Evolutionary conservation across 768 basidiomycete genomes (phyloP), one percentile per base, ranked within the genome.

Genomic region (Amanita rubescens): DNA sequence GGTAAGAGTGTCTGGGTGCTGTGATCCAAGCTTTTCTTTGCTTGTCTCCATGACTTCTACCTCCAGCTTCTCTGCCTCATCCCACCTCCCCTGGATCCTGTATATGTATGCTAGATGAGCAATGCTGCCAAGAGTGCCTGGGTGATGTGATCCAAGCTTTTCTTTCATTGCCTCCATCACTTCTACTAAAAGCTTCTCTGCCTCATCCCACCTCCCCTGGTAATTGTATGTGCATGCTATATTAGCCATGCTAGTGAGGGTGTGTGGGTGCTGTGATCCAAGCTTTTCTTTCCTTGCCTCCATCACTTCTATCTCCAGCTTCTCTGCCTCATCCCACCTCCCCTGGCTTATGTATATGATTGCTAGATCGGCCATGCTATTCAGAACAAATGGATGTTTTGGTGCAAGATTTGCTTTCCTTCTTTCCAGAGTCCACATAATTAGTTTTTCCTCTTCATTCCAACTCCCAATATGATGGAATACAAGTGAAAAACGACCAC

Each of bases 261-360:
- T 61, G 34, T 59, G 32, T 34, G 49, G 55, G 35, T 60, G 55
- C 5, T 60, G 27, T n/a, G 22, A 12, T 17, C 59, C 59, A 35
- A 60, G 19, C n/a, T 3, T 39, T 39, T n/a, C 38, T 17, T 39
- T 39, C 15, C 19, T 14, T 8, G 14, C 38, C 38, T 39, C 38
- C 17, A 39, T 19, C 0, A 39, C 38, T 17, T 39, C 7, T n/a
- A 39, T 17, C 19, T 9, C 14, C 17, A 39, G 38, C 38, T 20
- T 39, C 38, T 39, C 38, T 39, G 38, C 38, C n/a, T 38, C 41
- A 42, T 24, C 1, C 19, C 9, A 42, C 19, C 19, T 42, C 11
- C 41, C 41, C 22, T 42, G 41, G 2, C 11, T 3, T 5, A 1
- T 10, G 11, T 42, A 42, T 42, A 22, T 11, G 5, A 11, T 22